Evolutionary conservation across 139 green algal species (phyloP).

Genomic region (Yamagishiella unicocca): DNA sequence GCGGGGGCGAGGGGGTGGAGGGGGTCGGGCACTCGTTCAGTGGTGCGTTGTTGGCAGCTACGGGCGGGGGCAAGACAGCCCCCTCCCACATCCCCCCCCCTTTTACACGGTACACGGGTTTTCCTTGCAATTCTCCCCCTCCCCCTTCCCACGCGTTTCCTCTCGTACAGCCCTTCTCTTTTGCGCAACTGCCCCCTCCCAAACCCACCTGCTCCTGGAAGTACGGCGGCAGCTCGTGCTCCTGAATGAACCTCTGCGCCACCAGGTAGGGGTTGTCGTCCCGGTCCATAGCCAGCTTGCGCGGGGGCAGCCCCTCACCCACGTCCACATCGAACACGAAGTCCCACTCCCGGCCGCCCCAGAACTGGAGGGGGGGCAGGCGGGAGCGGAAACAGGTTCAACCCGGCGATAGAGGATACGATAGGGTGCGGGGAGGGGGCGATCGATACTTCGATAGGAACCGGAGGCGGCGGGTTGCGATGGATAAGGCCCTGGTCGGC

Average conservation of each 20-base stretch:
- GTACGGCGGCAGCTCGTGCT: constrained; percentile 81
- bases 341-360: constrained; percentile 81
- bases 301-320: constrained; percentile 65
- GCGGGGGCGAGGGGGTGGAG: not conserved
- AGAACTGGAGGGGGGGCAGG: constrained; percentile 48
- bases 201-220: constrained; percentile 76
- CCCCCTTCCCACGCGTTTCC: not conserved
- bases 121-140: not conserved
- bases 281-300: constrained; percentile 66
- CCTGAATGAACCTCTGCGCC: constrained; percentile 89
- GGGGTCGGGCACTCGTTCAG: no score
- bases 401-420: no score
- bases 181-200: not conserved
- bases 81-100: not conserved
- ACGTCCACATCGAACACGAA: constrained; percentile 98
- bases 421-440: no score
- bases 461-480: no score
- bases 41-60: no score
- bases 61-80: no score
- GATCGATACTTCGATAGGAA: no score
- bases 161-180: not conserved
- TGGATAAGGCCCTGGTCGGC: no score
- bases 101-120: no score
- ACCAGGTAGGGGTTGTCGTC: constrained; percentile 92
- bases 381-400: no score